These are phyloP conservation scores for Hymenoscyphus occultus DNA, from an alignment of 2,329 filamentous ascomycete species.

Conservation along the genomic window DNA sequence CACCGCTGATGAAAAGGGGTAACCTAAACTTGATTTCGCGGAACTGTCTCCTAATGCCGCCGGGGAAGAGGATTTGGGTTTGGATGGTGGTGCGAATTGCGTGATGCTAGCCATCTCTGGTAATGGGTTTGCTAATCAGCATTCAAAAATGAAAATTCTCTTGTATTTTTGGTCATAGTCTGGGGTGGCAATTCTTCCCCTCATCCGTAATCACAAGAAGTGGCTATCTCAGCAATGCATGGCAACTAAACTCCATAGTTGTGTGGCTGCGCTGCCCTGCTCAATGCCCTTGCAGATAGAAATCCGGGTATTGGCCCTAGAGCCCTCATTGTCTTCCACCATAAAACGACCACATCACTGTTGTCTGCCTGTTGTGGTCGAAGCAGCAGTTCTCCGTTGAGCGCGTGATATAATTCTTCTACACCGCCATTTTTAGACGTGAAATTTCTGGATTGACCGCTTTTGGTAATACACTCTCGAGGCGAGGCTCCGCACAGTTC, in stretches of 20 bases:
- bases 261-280: neutral
- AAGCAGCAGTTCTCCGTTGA: neutral
- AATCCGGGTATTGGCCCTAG: neutral
- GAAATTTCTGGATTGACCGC: neutral
- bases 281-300: neutral
- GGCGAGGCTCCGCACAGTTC: slow-evolving; percentile 1
- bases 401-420: neutral
- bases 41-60: slow-evolving; percentile 24
- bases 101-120: slow-evolving; percentile 7
- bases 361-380: neutral
- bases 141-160: neutral
- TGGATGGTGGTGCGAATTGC: slow-evolving; percentile 7
- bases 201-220: neutral
- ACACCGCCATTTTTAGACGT: slow-evolving; percentile 3
- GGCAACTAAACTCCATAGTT: neutral
- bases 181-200: neutral
- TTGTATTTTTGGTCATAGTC: neutral
- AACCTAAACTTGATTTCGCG: slow-evolving; percentile 20
- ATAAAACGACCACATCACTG: neutral
- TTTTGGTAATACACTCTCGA: neutral
- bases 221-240: neutral
- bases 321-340: neutral
- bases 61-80: slow-evolving; percentile 21
- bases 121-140: slow-evolving; percentile 2
- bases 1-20: slow-evolving; percentile 3